These are phyloP conservation scores for Psidium friedrichsthalianum DNA, from an alignment of 345 rosid genomes.

Conservation along the genomic window DNA sequence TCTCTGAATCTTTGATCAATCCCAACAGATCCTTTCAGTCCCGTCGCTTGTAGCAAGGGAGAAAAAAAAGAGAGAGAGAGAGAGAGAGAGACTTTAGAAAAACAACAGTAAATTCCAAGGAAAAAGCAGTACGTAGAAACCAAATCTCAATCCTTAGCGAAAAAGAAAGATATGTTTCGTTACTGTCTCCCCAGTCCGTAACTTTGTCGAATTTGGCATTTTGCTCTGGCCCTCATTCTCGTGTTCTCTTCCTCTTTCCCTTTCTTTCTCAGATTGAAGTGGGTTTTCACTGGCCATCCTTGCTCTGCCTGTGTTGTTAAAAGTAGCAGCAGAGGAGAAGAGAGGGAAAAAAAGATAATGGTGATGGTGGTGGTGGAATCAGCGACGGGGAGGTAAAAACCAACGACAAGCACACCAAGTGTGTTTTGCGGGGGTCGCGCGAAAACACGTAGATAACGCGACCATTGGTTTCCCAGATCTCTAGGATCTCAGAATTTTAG, in stretches of 20 bases:
- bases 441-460: constrained; percentile 8
- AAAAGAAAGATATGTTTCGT: neutral
- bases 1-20: neutral
- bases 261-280: neutral
- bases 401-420: constrained; percentile 5
- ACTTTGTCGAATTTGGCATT: constrained; percentile 53
- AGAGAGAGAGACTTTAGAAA: neutral
- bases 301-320: neutral
- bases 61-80: neutral
- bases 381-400: constrained; percentile 7
- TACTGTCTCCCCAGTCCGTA: constrained; percentile 21
- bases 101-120: neutral
- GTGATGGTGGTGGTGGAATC: constrained; percentile 11
- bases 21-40: neutral
- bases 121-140: neutral
- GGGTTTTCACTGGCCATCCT: neutral
- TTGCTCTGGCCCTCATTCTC: constrained; percentile 37
- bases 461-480: constrained; percentile 56
- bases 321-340: neutral
- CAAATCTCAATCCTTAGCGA: neutral
- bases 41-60: neutral
- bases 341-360: neutral
- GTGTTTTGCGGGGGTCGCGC: constrained; percentile 40
- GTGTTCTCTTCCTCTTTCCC: neutral
- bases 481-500: constrained; percentile 72